Conservation (phyloP, 2,329 filamentous ascomycete species). For the Alternaria ethzedia region DNA sequence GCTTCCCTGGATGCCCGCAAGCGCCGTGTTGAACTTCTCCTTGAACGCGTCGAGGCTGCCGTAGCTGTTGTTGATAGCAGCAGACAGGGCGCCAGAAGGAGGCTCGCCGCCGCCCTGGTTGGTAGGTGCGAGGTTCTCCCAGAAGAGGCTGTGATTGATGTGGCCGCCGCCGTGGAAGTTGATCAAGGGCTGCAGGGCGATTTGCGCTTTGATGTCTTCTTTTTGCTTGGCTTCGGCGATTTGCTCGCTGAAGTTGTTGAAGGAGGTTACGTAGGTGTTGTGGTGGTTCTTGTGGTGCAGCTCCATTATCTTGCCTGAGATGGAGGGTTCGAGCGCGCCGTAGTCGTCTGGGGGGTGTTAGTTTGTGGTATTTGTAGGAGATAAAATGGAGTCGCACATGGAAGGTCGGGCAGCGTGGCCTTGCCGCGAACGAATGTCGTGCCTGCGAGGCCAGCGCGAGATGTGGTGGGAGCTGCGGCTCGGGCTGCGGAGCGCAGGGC, state of each 20-base stretch:
- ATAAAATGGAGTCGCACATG: too few relatives aligned
- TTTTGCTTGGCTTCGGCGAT: constrained; percentile 64
- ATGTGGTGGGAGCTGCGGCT: constrained; percentile 67
- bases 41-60: constrained; percentile 66
- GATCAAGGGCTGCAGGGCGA: constrained; percentile 64
- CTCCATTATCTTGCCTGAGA: constrained; percentile 95
- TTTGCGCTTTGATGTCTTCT: constrained; percentile 61
- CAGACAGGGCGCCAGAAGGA: constrained; percentile 62
- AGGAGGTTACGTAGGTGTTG: constrained; percentile 89
- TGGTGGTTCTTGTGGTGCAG: constrained; percentile 95
- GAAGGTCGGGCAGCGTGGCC: constrained; percentile 89
- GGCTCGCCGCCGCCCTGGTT: constrained; percentile 70
- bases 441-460: constrained; percentile 69
- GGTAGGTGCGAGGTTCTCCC: constrained; percentile 73
- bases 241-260: constrained; percentile 80
- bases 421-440: constrained; percentile 84
- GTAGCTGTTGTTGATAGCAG: constrained; percentile 65
- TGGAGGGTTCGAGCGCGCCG: constrained; percentile 82
- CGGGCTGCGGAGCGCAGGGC: constrained; percentile 75
- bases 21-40: constrained; percentile 67
- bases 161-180: constrained; percentile 73
- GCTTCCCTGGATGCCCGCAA: constrained; percentile 70
- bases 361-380: too few relatives aligned
- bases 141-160: constrained; percentile 72
- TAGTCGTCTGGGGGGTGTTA: constrained; percentile 76